phyloP scores from a whole-genome alignment of 169 alveolate species.

The Amoebophrya sp. region DNA sequence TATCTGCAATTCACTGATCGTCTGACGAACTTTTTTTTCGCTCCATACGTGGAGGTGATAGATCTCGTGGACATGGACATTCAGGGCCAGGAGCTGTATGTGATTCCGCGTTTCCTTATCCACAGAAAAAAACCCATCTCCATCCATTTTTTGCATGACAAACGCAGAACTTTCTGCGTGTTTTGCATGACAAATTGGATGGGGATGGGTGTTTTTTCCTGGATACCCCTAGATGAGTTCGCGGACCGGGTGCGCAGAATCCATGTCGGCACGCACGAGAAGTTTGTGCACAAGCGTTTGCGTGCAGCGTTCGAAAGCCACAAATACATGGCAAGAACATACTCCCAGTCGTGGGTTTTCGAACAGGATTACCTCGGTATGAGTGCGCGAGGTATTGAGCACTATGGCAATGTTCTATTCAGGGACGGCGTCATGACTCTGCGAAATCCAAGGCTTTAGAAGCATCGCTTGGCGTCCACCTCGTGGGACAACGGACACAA shows the following conservation, averaged over 20 bases:
- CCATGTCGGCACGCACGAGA: not conserved
- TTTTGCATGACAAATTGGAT: no score
- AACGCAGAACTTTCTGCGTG: no score
- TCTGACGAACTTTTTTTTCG: not conserved
- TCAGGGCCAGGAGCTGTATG: not conserved
- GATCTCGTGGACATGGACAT: not conserved
- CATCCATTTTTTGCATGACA: no score
- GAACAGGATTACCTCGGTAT: not conserved
- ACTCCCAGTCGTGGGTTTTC: not conserved
- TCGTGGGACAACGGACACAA: no score
- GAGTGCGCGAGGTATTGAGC: not conserved
- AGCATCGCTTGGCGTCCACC: no score
- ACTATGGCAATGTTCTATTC: not conserved
- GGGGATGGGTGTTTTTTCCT: no score
- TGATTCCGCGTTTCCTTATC: not conserved
- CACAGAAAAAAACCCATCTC: no score
- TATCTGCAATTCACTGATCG: not conserved
- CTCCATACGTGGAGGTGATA: not conserved
- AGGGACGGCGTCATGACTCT: not conserved
- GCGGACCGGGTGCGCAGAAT: not conserved
- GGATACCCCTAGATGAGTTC: not conserved
- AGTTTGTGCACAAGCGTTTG: not conserved
- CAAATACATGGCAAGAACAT: not conserved
- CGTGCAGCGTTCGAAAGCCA: not conserved
- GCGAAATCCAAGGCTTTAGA: not conserved